Conservation (phyloP, 2,329 filamentous ascomycete species). For the Coccinonectria pachysandricola region DNA sequence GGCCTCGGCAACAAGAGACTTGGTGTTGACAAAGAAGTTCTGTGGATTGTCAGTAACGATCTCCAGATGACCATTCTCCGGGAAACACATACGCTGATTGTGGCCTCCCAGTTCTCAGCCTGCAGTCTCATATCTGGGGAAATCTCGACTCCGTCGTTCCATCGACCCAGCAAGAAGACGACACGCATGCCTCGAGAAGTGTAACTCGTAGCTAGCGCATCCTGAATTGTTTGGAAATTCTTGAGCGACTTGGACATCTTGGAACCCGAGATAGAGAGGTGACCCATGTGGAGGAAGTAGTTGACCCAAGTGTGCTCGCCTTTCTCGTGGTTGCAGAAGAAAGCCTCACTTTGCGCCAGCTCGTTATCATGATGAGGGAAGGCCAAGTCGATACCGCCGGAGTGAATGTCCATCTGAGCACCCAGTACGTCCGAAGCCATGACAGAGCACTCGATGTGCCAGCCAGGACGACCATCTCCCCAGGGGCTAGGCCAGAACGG, state of each 20-base stretch:
- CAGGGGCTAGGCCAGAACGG: conserved; percentile 82
- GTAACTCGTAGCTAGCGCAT: conserved; percentile 61
- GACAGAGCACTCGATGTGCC: conserved; percentile 95
- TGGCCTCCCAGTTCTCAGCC: conserved; percentile 70
- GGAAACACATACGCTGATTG: conserved; percentile 48
- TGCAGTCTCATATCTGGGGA: conserved; percentile 70
- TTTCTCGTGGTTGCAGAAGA: conserved; percentile 48
- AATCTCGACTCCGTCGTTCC: conserved; percentile 88
- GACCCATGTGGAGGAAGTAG: conserved; percentile 93
- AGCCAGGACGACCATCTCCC: conserved; percentile 81
- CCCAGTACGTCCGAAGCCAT: conserved; percentile 91
- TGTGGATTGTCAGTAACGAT: conserved; percentile 17
- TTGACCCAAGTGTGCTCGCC: conserved; percentile 73
- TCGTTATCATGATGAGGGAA: conserved; percentile 95
- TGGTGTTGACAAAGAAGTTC: conserved; percentile 50
- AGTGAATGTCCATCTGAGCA: conserved; percentile 81
- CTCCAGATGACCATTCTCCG: background rate
- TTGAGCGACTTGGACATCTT: conserved; percentile 97
- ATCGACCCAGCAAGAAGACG: conserved; percentile 77
- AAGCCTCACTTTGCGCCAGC: conserved; percentile 82
- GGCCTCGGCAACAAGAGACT: conserved; percentile 41
- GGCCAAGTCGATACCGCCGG: conserved; percentile 79
- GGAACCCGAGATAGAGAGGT: conserved; percentile 71
- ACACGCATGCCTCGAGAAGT: conserved; percentile 72
- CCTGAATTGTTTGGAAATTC: conserved; percentile 89